Evolutionary conservation across 2,329 filamentous ascomycete species (phyloP).

Genomic region (Plenodomus lindquistii): DNA sequence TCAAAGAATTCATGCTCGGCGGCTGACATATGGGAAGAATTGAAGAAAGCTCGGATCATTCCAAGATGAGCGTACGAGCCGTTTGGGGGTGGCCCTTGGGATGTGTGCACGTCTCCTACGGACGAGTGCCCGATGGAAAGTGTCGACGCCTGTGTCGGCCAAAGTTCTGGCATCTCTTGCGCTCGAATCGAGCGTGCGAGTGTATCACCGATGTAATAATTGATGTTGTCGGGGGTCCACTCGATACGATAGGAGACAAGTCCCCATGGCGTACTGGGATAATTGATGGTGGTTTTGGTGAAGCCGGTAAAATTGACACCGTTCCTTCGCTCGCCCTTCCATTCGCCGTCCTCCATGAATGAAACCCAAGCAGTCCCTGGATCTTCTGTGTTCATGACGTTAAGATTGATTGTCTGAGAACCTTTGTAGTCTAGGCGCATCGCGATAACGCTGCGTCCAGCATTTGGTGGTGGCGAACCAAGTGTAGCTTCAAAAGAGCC

Average conservation of each 20-base stretch:
- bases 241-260: constrained; percentile 50
- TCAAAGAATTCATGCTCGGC: constrained; percentile 30
- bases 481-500: constrained; percentile 49
- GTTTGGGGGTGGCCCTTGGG: constrained; percentile 48
- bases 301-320: constrained; percentile 46
- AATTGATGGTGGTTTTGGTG: constrained; percentile 23
- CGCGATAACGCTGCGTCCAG: constrained; percentile 46
- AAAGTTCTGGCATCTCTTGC: constrained; percentile 22
- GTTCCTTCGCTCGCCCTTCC: constrained; percentile 30
- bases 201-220: constrained; percentile 45
- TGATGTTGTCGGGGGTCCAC: constrained; percentile 46
- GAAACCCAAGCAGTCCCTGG: constrained; percentile 39
- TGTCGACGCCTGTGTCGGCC: constrained; percentile 44
- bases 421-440: constrained; percentile 50
- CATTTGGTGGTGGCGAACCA: constrained; percentile 39
- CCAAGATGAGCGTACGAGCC: constrained; percentile 44
- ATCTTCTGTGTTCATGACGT: constrained; percentile 49
- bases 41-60: constrained; percentile 51
- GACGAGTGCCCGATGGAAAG: constrained; percentile 51
- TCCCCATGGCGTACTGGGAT: constrained; percentile 40
- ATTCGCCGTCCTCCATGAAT: constrained; percentile 39
- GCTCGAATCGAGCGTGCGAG: constrained; percentile 30
- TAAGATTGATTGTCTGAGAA: constrained; percentile 44
- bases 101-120: constrained; percentile 45
- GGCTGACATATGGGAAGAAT: constrained; percentile 46